Conservation (phyloP, 2,329 filamentous ascomycete species). For the Calonectria henricotiae region DNA sequence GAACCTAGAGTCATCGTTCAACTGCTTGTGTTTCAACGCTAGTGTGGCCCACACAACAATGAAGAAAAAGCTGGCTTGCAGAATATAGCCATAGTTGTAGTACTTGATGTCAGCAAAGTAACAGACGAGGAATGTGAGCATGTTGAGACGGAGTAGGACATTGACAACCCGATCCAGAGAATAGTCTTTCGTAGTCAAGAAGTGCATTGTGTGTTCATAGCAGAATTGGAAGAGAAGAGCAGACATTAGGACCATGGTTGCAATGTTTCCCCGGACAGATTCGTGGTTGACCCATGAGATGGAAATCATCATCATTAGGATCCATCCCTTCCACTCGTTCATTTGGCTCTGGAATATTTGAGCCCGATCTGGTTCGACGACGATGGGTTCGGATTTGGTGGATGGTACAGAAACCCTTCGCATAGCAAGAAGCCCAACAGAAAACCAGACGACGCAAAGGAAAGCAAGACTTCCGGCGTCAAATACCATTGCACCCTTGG, state of each 20-base stretch:
- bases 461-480: conserved; percentile 43
- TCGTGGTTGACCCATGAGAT: conserved; percentile 64
- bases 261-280: conserved; percentile 67
- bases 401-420: conserved; percentile 38
- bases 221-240: conserved; percentile 76
- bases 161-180: conserved; percentile 67
- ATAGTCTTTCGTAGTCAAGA: conserved; percentile 71
- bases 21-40: conserved; percentile 57
- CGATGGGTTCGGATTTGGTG: conserved; percentile 34
- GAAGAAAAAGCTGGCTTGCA: conserved; percentile 76
- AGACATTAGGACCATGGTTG: conserved; percentile 69
- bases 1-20: conserved; percentile 63
- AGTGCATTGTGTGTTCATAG: conserved; percentile 74
- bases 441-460: conserved; percentile 43
- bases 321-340: conserved; percentile 78
- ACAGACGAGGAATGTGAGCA: conserved; percentile 68
- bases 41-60: conserved; percentile 70
- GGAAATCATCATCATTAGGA: conserved; percentile 66
- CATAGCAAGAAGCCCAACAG: conserved; percentile 44
- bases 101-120: conserved; percentile 72
- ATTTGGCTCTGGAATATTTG: conserved; percentile 67
- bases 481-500: conserved; percentile 52
- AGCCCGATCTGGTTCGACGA: conserved; percentile 22
- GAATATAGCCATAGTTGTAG: conserved; percentile 71
- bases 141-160: conserved; percentile 72